Base-by-base conservation (phyloP, 1,284 basidiomycete genomes). In the Prillingera fragicola region DNA sequence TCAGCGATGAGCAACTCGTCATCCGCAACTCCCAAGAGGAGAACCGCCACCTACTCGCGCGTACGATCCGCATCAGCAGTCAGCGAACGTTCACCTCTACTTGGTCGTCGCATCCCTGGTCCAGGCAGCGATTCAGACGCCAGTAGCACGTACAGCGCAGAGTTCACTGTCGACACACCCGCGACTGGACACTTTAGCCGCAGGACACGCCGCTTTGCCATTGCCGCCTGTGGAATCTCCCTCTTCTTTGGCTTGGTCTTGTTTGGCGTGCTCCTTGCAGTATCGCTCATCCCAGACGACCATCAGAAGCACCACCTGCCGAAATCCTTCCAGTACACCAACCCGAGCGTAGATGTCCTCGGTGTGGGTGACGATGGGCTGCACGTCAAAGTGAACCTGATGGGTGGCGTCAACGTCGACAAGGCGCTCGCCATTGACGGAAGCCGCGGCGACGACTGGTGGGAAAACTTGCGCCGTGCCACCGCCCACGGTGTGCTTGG, bases 321-420 rank as follows among this genome's bases (percentile, higher is more conserved):
- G 7, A 17, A 31, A 14, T 31, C 41, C 3, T 41, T 48, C 17
- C 28, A 35, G 19, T 48, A 48, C 28, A n/a, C 23, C n/a, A 36
- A 40, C 19, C 45, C 45, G 2, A 27, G 25, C 1, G 41, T 71
- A 5, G 44, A 59, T 10, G 50, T 72, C 2, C 35, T 72, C 27
- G 65, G 69, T 46, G 50, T 72, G 3, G 57, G 56, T 7, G 64
- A 68, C 9, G 45, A 55, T n/a, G 67, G 67, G 0, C 38, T 69
- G 5, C 53, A 58, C 17, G 43, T 72, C 35, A 62, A 70, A 35
- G 43, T 70, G 13, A 55, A 54, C 4, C 37, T 68, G 0, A 32
- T 45, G 8, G 62, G 61, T 12, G 69, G 66, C 2, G 59, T 72
- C 25, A 68, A 72, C 40, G 54, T 54, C 0, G 62, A 71, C 43